Base-by-base conservation (phyloP, 495 filamentous ascomycete species). In the Trichoderma asperelloides region DNA sequence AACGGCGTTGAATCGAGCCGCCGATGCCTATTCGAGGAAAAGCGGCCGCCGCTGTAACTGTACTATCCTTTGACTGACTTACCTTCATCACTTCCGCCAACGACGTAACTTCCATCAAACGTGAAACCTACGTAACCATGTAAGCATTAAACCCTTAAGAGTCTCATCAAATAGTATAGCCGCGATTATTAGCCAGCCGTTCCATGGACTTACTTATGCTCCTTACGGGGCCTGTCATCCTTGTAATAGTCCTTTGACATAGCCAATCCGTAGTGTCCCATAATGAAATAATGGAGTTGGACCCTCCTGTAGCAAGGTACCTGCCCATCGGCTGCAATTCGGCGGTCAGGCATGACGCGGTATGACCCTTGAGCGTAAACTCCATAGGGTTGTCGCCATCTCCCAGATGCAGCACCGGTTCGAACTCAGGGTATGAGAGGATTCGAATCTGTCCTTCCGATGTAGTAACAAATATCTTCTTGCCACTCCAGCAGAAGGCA, bases 251-350 rank as follows among this genome's bases (percentile, higher is more conserved):
- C 65, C 91, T 86, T 62, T 88, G 83, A 73, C 92, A 97, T 65
- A 95, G 88, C 93, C 92, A 97, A 72, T 96, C 90, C 40, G 84
- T 85, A 0, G 96, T 97, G 74, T 97, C 93, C 89, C 93, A 98
- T 18, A 98, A 84, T 7, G 89, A 83, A 63, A 97, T 89, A 18
- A 96, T 84, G 0, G 92, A 90, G 76, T 98, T 96, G 65, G 88
- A 89, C 11, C 92, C 94, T 49, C 94, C 96, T 3, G 93, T 87
- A 21, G 96, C 95, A 23, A 98, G 83, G 71, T 92, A 92, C 62
- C 86, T 84, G 41, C 88, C 91, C 23, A 85, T 88, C 1, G 93
- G 92, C 12, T 90, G 89, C 57, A 93, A 81, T 65, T 88, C 83
- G 47, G 89, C 80, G 12, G 88, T 83, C 66, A 90, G 80, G 70